Evolutionary conservation across 2,329 filamentous ascomycete genomes (phyloP).

Genomic region (Tolypocladium capitatum): DNA sequence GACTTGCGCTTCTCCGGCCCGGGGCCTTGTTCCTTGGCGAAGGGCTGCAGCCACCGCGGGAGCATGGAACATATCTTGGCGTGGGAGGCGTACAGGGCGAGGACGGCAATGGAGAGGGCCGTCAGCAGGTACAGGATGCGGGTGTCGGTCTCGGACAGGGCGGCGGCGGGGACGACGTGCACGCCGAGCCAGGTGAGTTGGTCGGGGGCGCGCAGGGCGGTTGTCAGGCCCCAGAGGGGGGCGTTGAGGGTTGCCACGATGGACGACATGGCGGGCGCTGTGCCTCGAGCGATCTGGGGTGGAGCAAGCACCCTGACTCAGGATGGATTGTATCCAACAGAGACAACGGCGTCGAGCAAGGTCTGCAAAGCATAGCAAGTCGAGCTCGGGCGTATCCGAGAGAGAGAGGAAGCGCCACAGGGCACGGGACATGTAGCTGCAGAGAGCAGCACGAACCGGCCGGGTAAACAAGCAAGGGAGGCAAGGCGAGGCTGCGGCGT

Average conservation of each 20-base stretch:
- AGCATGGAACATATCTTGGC: constrained; percentile 13
- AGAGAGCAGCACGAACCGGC: not conserved
- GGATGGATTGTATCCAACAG: not conserved
- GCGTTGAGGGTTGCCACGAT: not conserved
- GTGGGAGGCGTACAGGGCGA: constrained; percentile 16
- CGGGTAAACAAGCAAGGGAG: not conserved
- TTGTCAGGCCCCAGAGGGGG: not conserved
- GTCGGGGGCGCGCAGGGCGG: not conserved
- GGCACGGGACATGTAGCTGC: not conserved
- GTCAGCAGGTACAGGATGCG: constrained; percentile 10
- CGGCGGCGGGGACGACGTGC: not conserved
- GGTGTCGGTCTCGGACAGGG: constrained; percentile 3
- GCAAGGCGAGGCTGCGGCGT: not conserved
- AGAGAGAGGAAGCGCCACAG: not conserved
- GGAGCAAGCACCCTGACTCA: not conserved
- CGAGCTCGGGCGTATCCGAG: not conserved
- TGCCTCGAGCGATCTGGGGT: too few species aligned
- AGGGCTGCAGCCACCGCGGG: constrained; percentile 28
- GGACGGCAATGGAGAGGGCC: constrained; percentile 13
- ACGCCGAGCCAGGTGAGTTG: not conserved
- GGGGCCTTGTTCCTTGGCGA: constrained; percentile 25
- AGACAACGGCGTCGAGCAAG: not conserved
- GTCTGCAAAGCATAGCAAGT: not conserved
- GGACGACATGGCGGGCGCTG: not conserved
- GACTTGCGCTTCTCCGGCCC: constrained; percentile 10